These are phyloP conservation scores for Ceratocystiopsis brevicomis DNA, from an alignment of 2,329 filamentous ascomycete species.

Conservation along the genomic window DNA sequence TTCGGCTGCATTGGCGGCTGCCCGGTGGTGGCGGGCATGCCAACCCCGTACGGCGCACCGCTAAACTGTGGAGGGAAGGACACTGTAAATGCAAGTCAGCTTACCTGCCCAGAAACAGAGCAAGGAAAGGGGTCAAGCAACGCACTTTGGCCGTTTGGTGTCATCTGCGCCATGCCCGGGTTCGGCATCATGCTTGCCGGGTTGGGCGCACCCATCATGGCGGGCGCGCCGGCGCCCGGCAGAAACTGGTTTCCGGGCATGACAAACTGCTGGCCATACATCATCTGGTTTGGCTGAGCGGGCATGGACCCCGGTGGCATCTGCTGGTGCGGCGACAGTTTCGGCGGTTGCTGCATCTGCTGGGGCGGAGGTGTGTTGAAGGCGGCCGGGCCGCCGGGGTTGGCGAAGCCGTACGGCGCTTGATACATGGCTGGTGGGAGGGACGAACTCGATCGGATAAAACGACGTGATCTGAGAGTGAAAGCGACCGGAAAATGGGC, in stretches of 20 bases:
- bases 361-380: constrained; percentile 31
- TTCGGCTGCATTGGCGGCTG: constrained; percentile 30
- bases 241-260: constrained; percentile 31
- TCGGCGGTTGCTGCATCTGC: constrained; percentile 15
- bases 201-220: constrained; percentile 35
- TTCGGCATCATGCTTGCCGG: constrained; percentile 46
- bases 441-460: neutral
- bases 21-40: constrained; percentile 28
- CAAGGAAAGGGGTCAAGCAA: constrained; percentile 9
- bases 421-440: constrained; percentile 28
- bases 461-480: no score
- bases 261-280: constrained; percentile 39
- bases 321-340: constrained; percentile 13
- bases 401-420: constrained; percentile 34
- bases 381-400: constrained; percentile 29
- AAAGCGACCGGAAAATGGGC: no score
- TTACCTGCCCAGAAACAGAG: neutral
- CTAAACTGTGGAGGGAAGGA: constrained; percentile 40
- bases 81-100: constrained; percentile 20
- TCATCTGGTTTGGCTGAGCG: constrained; percentile 31
- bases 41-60: constrained; percentile 35
- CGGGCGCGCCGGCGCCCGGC: constrained; percentile 24
- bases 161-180: constrained; percentile 39
- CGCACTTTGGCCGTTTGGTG: constrained; percentile 41
- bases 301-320: constrained; percentile 25